These are phyloP conservation scores for Clarireedia hainanense DNA, from an alignment of 2,329 filamentous ascomycete genomes.

Conservation along the genomic window DNA sequence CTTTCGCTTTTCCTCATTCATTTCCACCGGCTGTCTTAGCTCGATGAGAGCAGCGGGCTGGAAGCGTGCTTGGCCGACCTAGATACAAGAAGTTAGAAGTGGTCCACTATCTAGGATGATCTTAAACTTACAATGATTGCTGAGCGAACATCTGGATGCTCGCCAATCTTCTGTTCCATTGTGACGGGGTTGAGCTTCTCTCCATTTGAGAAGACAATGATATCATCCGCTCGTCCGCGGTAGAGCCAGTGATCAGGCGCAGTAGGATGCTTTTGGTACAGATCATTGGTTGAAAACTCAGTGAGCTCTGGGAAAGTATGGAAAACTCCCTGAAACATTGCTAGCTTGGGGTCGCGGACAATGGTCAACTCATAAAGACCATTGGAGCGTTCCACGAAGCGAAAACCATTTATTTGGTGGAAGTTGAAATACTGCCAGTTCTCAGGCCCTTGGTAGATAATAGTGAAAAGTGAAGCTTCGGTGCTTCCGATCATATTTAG, in stretches of 20 bases:
- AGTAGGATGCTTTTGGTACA: not conserved
- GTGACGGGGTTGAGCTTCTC: conserved; percentile 31
- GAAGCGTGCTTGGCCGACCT: conserved; percentile 18
- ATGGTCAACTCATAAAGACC: conserved; percentile 1
- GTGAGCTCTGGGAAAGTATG: conserved; percentile 6
- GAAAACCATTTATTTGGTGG: not conserved
- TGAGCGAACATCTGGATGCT: not conserved
- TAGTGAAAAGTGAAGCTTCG: not conserved
- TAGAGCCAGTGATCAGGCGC: not conserved
- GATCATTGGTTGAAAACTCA: conserved; percentile 1
- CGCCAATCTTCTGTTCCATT: not conserved
- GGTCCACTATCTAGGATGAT: conserved; percentile 22
- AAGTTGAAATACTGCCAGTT: conserved; percentile 7
- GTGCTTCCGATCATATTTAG: conserved; percentile 6
- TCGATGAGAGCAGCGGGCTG: conserved; percentile 13
- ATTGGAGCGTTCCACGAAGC: not conserved
- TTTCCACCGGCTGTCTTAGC: not conserved
- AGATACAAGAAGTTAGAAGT: too few species aligned
- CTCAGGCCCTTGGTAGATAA: not conserved
- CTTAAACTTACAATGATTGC: not conserved
- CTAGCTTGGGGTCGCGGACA: not conserved
- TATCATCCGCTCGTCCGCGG: conserved; percentile 30
- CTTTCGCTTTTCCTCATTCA: not conserved
- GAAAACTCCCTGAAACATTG: conserved; percentile 3
- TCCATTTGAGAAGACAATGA: conserved; percentile 36